Evolutionary conservation across 352 stramenopile species (phyloP).

Genomic region (Phytophthora boehmeriae): DNA sequence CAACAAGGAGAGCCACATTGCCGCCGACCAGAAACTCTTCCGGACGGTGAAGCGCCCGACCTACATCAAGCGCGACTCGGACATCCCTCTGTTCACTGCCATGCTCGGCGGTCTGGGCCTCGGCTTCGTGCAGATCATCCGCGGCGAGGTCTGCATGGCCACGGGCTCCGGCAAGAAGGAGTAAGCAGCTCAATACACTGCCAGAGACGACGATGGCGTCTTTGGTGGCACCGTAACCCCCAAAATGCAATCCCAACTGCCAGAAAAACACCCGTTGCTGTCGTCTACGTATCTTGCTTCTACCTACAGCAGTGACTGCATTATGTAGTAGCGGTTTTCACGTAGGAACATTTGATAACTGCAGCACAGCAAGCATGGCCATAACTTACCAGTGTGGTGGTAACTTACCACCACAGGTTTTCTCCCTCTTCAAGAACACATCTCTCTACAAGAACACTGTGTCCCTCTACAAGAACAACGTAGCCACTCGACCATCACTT

Average conservation of each 20-base stretch:
- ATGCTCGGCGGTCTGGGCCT: slow-evolving; percentile 55
- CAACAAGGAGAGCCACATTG: slow-evolving; percentile 72
- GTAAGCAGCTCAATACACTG: slow-evolving; percentile 29
- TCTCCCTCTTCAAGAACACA: too few species aligned
- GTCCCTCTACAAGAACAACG: slow-evolving; percentile 8
- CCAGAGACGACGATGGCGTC: slow-evolving; percentile 11
- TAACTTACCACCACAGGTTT: not conserved
- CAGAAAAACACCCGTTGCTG: not conserved
- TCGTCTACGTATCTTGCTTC: too few species aligned
- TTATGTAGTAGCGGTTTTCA: too few species aligned
- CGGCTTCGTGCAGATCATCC: slow-evolving; percentile 63
- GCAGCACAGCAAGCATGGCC: too few species aligned
- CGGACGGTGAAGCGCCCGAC: slow-evolving; percentile 58
- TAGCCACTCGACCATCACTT: not conserved
- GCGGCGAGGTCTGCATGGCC: slow-evolving; percentile 76
- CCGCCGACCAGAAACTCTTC: slow-evolving; percentile 74
- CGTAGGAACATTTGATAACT: too few species aligned
- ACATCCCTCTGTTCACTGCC: slow-evolving; percentile 43
- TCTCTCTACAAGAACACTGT: too few species aligned
- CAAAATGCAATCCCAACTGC: slow-evolving; percentile 1
- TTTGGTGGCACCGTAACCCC: not conserved
- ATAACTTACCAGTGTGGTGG: too few species aligned
- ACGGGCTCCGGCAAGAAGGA: slow-evolving; percentile 74
- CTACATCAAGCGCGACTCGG: slow-evolving; percentile 69
- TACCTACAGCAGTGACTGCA: too few species aligned